A percentile compares a stretch with the other conserved stretches of the same genome.
phyloP scores from a whole-genome alignment of 2,329 filamentous ascomycete genomes.

The Cladosporium oxysporum region DNA sequence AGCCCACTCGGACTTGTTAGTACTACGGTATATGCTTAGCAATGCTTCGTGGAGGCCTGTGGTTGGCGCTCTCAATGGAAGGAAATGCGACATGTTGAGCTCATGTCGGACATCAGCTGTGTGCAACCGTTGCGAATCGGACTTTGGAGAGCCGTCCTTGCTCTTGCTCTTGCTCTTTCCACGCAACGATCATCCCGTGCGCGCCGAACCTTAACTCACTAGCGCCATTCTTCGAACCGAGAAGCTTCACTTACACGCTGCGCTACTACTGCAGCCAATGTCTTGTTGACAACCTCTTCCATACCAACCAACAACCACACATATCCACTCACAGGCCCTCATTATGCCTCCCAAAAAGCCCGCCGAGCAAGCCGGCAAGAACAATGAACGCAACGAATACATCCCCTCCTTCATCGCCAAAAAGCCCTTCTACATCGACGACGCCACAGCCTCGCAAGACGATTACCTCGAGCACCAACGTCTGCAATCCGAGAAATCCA shows the following conservation, averaged over 20 bases:
- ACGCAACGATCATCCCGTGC: neutral
- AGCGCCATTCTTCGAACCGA: neutral
- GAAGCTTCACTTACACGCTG: conserved; percentile 8
- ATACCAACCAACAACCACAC: neutral
- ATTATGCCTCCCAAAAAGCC: conserved; percentile 68
- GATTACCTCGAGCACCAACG: conserved; percentile 98
- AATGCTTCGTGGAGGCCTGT: conserved; percentile 7
- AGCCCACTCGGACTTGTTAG: conserved; percentile 1
- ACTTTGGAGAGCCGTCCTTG: conserved; percentile 4
- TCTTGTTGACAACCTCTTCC: neutral
- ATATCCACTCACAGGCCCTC: neutral
- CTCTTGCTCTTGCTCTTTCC: neutral
- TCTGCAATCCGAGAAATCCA: conserved; percentile 68
- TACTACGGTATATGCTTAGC: conserved; percentile 13
- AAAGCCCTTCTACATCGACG: conserved; percentile 92
- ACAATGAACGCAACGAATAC: conserved; percentile 94
- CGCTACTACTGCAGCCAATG: neutral
- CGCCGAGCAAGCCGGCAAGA: conserved; percentile 64
- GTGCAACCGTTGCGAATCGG: neutral
- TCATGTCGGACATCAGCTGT: neutral
- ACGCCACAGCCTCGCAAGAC: conserved; percentile 66
- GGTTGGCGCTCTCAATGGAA: neutral
- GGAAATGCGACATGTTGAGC: conserved; percentile 1
- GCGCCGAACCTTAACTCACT: conserved; percentile 2
- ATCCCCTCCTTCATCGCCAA: conserved; percentile 98